phyloP scores from a whole-genome alignment of 2,329 filamentous ascomycete species.

The Thermoascus crustaceus region DNA sequence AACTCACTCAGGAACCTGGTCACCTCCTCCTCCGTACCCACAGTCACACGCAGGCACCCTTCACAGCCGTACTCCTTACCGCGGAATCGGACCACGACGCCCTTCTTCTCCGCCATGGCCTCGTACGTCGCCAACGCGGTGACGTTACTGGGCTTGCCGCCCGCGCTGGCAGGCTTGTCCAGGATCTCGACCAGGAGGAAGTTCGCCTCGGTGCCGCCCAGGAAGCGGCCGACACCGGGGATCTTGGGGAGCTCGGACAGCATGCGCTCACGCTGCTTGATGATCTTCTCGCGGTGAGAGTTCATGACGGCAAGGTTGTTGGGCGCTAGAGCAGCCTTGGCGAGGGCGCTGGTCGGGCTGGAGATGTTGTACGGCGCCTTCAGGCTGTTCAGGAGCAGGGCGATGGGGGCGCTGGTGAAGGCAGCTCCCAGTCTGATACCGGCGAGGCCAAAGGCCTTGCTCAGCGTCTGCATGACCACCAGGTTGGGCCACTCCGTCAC shows the following conservation, averaged over 20 bases:
- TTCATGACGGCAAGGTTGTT: slow-evolving; percentile 67
- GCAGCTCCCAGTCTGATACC: slow-evolving; percentile 85
- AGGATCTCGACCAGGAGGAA: slow-evolving; percentile 88
- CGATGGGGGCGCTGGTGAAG: slow-evolving; percentile 68
- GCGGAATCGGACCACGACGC: slow-evolving; percentile 87
- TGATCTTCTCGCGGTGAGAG: slow-evolving; percentile 58
- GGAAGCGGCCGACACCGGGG: slow-evolving; percentile 68
- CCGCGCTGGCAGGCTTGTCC: slow-evolving; percentile 45
- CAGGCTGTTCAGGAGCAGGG: slow-evolving; percentile 74
- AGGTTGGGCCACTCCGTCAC: slow-evolving; percentile 89
- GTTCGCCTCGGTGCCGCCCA: slow-evolving; percentile 74
- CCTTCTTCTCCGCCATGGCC: slow-evolving; percentile 70
- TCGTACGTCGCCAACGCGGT: slow-evolving; percentile 76
- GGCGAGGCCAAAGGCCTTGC: slow-evolving; percentile 92
- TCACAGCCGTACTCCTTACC: slow-evolving; percentile 86
- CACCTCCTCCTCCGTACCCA: slow-evolving; percentile 84
- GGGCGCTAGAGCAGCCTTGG: slow-evolving; percentile 60
- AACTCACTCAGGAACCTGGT: slow-evolving; percentile 67
- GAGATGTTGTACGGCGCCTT: slow-evolving; percentile 97
- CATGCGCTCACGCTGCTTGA: slow-evolving; percentile 69
- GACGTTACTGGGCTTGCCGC: slow-evolving; percentile 68
- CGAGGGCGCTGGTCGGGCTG: slow-evolving; percentile 76
- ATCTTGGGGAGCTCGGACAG: slow-evolving; percentile 65
- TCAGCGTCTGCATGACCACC: slow-evolving; percentile 97
- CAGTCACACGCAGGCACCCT: slow-evolving; percentile 82